These are phyloP conservation scores for Marasmius fiardii DNA, from an alignment of 1,284 basidiomycete genomes.

Conservation along the genomic window DNA sequence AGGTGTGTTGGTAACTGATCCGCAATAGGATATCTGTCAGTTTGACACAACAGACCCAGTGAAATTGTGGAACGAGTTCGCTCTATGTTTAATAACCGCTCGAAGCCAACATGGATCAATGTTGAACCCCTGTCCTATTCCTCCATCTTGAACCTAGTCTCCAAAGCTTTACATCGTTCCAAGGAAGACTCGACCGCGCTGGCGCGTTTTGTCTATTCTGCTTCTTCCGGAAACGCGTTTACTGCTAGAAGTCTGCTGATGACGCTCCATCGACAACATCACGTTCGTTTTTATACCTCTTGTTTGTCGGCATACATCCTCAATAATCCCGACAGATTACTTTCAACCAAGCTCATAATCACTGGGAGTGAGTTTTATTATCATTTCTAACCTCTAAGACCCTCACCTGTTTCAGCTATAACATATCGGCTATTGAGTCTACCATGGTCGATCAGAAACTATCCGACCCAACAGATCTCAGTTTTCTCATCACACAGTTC, in stretches of 20 bases:
- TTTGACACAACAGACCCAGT: conserved; percentile 21
- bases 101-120: conserved; percentile 61
- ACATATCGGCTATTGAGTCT: conserved; percentile 52
- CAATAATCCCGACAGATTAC: conserved; percentile 38
- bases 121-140: conserved; percentile 55
- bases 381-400: not conserved
- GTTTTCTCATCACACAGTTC: conserved; percentile 58
- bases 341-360: conserved; percentile 58
- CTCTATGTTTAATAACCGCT: conserved; percentile 51
- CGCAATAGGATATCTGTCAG: not conserved
- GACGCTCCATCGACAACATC: conserved; percentile 55
- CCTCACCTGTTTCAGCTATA: conserved; percentile 36
- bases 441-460: conserved; percentile 47
- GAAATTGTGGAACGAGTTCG: conserved; percentile 47
- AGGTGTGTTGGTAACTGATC: conserved; percentile 29
- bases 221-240: conserved; percentile 67
- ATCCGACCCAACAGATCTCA: conserved; percentile 56
- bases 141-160: conserved; percentile 54
- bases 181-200: conserved; percentile 54
- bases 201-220: conserved; percentile 50
- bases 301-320: not conserved
- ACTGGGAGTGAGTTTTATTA: conserved; percentile 51
- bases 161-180: conserved; percentile 56
- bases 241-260: conserved; percentile 57
- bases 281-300: conserved; percentile 31